Evolutionary conservation across 2,329 filamentous ascomycete species (phyloP).

Genomic region (Aspergillus udagawae): DNA sequence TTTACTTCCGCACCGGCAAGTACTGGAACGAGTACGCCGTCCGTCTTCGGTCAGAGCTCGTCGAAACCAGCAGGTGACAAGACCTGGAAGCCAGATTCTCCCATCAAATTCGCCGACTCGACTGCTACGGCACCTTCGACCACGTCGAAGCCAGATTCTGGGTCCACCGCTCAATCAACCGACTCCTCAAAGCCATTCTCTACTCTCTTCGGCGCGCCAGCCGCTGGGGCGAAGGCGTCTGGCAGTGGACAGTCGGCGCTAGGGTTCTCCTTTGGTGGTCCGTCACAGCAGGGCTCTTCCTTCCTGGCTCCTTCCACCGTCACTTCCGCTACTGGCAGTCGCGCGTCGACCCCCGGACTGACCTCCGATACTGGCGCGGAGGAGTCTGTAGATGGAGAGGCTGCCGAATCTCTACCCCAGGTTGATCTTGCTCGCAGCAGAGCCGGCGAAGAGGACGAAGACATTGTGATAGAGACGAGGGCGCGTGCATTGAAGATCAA

Average conservation of each 20-base stretch:
- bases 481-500: slow-evolving; percentile 65
- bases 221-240: slow-evolving; percentile 15
- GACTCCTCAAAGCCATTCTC: slow-evolving; percentile 27
- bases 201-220: slow-evolving; percentile 25
- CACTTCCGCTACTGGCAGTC: slow-evolving; percentile 38
- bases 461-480: slow-evolving; percentile 64
- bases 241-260: slow-evolving; percentile 18
- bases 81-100: slow-evolving; percentile 46
- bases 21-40: slow-evolving; percentile 11
- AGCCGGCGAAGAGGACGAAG: slow-evolving; percentile 69
- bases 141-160: slow-evolving; percentile 26
- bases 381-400: slow-evolving; percentile 49
- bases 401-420: slow-evolving; percentile 59
- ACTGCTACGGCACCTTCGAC: slow-evolving; percentile 15
- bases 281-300: slow-evolving; percentile 16
- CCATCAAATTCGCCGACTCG: slow-evolving; percentile 45
- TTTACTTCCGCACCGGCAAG: slow-evolving; percentile 25
- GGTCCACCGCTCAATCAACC: slow-evolving; percentile 13
- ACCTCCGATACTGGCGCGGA: slow-evolving; percentile 42
- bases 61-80: slow-evolving; percentile 31
- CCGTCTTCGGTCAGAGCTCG: slow-evolving; percentile 13
- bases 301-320: slow-evolving; percentile 26
- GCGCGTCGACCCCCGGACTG: slow-evolving; percentile 45
- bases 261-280: slow-evolving; percentile 41
- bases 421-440: slow-evolving; percentile 65